phyloP scores from a whole-genome alignment of 2,329 filamentous ascomycete species.

The Pseudocercospora ulei region DNA sequence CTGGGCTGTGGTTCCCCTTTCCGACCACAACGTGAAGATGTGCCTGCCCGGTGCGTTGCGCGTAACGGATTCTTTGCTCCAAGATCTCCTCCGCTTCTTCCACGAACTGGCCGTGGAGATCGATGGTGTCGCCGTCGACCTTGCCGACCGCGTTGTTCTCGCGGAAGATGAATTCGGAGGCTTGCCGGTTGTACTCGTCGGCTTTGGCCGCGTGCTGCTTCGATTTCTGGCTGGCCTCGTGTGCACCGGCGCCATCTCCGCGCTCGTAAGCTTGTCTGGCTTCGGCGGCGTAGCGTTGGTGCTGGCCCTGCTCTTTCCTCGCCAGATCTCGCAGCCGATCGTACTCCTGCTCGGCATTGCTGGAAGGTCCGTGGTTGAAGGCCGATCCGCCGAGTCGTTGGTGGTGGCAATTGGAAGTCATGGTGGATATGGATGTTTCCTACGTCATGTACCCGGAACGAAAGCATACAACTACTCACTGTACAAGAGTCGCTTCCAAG shows the following conservation, averaged over 20 bases:
- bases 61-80: slow-evolving; percentile 72
- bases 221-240: slow-evolving; percentile 72
- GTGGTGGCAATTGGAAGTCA: slow-evolving; percentile 17
- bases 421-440: slow-evolving; percentile 7
- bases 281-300: slow-evolving; percentile 56
- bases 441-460: background rate
- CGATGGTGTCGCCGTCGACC: slow-evolving; percentile 72
- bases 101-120: slow-evolving; percentile 88
- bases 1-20: slow-evolving; percentile 76
- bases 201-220: slow-evolving; percentile 75
- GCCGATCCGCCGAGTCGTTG: slow-evolving; percentile 43
- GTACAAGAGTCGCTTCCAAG: too few species aligned
- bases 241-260: slow-evolving; percentile 75
- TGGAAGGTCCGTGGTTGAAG: slow-evolving; percentile 62
- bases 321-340: slow-evolving; percentile 80
- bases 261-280: slow-evolving; percentile 68
- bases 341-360: slow-evolving; percentile 72
- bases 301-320: slow-evolving; percentile 67
- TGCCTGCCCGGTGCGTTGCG: slow-evolving; percentile 60
- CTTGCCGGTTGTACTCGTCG: slow-evolving; percentile 76
- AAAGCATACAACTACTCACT: too few species aligned
- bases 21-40: slow-evolving; percentile 94
- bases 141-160: slow-evolving; percentile 77
- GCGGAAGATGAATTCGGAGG: slow-evolving; percentile 87
- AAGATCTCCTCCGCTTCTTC: slow-evolving; percentile 90